Percentiles rank a stretch among this genome's conserved stretches.
These are phyloP conservation scores for Arachis monticola DNA, from an alignment of 331 rosid genomes.

Conservation along the genomic window DNA sequence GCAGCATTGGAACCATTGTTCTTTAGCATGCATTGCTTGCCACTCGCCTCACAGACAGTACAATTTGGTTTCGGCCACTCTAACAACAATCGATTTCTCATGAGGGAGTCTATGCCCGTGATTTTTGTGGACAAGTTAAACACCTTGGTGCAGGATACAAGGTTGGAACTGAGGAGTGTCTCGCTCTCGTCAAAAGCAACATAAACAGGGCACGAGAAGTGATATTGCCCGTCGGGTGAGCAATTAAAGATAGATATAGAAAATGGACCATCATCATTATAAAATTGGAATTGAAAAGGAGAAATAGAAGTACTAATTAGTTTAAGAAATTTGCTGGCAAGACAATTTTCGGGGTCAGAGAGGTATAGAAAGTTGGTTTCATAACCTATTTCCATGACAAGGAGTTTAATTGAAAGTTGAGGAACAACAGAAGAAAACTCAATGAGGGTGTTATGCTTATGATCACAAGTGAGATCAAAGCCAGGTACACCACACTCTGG, in stretches of 20 bases:
- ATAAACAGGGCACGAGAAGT: neutral
- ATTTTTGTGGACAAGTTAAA: too few relatives aligned
- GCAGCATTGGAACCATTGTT: neutral
- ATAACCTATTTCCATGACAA: neutral
- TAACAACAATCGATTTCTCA: neutral
- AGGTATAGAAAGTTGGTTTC: neutral
- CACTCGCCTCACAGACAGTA: constrained; percentile 11
- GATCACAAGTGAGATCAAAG: neutral
- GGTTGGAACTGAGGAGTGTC: neutral
- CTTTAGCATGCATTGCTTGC: constrained; percentile 21
- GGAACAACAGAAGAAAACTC: neutral
- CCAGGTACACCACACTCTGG: neutral
- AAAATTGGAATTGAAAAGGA: neutral
- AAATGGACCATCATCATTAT: too few relatives aligned
- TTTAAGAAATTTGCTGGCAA: neutral
- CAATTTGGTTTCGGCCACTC: constrained; percentile 30
- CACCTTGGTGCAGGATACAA: constrained; percentile 9
- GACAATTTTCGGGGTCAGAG: neutral
- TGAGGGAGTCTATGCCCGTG: neutral
- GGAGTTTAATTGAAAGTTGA: neutral
- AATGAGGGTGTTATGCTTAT: neutral
- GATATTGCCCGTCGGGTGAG: neutral
- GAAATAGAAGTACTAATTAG: neutral
- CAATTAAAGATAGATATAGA: neutral
- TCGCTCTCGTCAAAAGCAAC: neutral